phyloP scores from a whole-genome alignment of 164 flowering plant species.

The Vitis amurensis region DNA sequence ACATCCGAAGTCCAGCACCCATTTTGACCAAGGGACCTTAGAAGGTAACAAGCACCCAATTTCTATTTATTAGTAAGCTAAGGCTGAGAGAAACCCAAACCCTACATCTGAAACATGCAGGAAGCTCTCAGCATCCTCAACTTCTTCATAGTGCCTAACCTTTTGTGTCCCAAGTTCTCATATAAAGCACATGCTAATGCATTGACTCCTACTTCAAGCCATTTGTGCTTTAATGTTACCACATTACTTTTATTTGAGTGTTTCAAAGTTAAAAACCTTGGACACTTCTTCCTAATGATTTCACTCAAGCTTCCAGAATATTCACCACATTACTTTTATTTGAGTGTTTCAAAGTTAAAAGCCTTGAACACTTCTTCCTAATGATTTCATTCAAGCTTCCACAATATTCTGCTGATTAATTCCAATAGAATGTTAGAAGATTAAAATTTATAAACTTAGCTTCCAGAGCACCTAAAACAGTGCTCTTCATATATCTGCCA shows the following conservation, averaged over 20 bases:
- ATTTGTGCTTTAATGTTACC: background rate
- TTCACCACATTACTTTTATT: background rate
- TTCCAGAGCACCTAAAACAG: background rate
- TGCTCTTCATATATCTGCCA: background rate
- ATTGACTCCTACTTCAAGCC: background rate
- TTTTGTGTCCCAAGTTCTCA: background rate
- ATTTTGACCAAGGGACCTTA: background rate
- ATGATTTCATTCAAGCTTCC: constrained; percentile 1
- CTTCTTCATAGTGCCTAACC: background rate
- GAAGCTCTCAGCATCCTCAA: background rate
- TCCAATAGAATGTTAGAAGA: no score
- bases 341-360: background rate
- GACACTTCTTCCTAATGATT: background rate
- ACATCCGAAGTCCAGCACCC: background rate
- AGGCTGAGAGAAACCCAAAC: background rate
- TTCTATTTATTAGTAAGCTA: background rate
- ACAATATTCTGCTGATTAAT: background rate
- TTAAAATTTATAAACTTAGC: background rate
- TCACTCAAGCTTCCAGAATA: background rate
- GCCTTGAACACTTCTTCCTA: background rate
- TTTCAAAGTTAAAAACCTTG: background rate
- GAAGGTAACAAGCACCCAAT: background rate
- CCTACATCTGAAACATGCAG: background rate
- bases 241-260: background rate
- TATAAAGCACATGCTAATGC: background rate